These are phyloP conservation scores for Hippophae rhamnoides DNA, from an alignment of 306 rosid genomes.

Conservation along the genomic window DNA sequence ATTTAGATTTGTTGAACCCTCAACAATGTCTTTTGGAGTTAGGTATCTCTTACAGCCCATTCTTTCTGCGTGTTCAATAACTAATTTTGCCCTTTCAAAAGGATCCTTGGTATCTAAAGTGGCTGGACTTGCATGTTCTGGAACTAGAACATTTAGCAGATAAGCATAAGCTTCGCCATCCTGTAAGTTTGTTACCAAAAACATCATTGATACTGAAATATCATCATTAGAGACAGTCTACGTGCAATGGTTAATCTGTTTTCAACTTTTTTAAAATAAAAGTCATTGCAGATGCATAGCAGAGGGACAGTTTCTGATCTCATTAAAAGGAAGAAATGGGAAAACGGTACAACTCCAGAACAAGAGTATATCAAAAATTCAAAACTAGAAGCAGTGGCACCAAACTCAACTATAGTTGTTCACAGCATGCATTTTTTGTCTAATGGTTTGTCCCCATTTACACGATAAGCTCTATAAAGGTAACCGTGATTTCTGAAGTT, in stretches of 20 bases:
- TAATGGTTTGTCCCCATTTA: no score
- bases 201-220: background rate
- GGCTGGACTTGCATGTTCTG: slow-evolving; percentile 65
- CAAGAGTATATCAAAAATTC: background rate
- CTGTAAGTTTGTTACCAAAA: slow-evolving; percentile 28
- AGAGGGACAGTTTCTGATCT: background rate
- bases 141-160: slow-evolving; percentile 91
- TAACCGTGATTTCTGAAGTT: no score
- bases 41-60: slow-evolving; percentile 91
- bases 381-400: background rate
- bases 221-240: slow-evolving; percentile 4
- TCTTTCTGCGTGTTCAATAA: slow-evolving; percentile 93
- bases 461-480: no score
- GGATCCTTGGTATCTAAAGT: slow-evolving; percentile 73
- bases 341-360: background rate
- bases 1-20: slow-evolving; percentile 79
- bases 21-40: slow-evolving; percentile 64
- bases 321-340: background rate
- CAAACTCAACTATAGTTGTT: no score
- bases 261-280: background rate
- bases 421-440: no score
- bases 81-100: slow-evolving; percentile 57
- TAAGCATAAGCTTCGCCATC: slow-evolving; percentile 93
- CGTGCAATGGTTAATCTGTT: no score
- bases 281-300: background rate